Conservation (phyloP, 2,329 filamentous ascomycete genomes). For the Colletotrichum cereale region DNA sequence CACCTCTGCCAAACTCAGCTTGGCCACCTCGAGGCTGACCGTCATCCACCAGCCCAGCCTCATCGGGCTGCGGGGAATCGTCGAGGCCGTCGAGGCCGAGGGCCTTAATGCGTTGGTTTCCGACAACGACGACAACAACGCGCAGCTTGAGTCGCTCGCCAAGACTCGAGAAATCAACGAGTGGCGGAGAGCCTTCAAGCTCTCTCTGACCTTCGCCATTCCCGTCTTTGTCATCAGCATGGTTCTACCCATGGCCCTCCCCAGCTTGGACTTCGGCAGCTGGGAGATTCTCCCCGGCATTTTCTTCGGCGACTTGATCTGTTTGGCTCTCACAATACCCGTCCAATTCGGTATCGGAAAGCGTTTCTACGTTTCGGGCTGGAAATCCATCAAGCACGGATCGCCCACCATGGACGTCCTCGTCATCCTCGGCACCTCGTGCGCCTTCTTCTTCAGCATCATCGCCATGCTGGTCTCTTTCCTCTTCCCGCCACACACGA, state of each 20-base stretch:
- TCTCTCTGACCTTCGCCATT: slow-evolving; percentile 84
- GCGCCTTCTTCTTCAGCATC: slow-evolving; percentile 95
- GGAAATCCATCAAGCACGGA: slow-evolving; percentile 88
- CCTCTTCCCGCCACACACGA: slow-evolving; percentile 77
- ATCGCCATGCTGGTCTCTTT: slow-evolving; percentile 89
- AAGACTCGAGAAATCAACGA: slow-evolving; percentile 97
- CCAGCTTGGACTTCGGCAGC: slow-evolving; percentile 80
- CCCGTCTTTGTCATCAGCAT: slow-evolving; percentile 95
- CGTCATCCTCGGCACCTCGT: slow-evolving; percentile 91
- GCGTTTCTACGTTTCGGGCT: slow-evolving; percentile 94
- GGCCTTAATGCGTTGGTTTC: slow-evolving; percentile 92
- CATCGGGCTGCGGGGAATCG: slow-evolving; percentile 84
- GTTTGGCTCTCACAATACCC: slow-evolving; percentile 86
- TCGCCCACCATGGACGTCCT: slow-evolving; percentile 98
- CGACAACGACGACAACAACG: slow-evolving; percentile 95
- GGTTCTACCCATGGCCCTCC: slow-evolving; percentile 89
- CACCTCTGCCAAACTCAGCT: slow-evolving; percentile 77
- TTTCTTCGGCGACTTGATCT: slow-evolving; percentile 89
- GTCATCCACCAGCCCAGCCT: slow-evolving; percentile 79
- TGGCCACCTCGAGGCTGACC: slow-evolving; percentile 79
- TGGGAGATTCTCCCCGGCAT: slow-evolving; percentile 78
- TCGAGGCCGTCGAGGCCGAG: slow-evolving; percentile 83
- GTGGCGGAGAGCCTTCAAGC: slow-evolving; percentile 85
- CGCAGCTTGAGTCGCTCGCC: slow-evolving; percentile 92
- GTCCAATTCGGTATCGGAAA: slow-evolving; percentile 97